Percentiles rank a stretch among this genome's conserved stretches.
These are phyloP conservation scores for Aspergillus sp. DNA, from an alignment of 2,329 filamentous ascomycete species.

Conservation along the genomic window DNA sequence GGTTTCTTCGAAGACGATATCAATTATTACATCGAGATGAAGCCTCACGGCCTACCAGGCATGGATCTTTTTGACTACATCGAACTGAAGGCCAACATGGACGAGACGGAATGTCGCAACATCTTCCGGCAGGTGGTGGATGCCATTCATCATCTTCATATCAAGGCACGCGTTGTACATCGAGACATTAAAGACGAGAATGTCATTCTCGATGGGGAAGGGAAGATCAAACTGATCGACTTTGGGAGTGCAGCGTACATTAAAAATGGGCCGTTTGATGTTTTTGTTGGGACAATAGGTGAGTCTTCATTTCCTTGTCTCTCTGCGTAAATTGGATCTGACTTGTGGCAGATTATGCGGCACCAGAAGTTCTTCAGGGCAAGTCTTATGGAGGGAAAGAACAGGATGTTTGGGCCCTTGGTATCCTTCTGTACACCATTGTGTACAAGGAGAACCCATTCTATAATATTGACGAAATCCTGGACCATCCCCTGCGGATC, in stretches of 20 bases:
- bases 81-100: constrained; percentile 91
- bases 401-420: constrained; percentile 96
- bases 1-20: constrained; percentile 57
- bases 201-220: constrained; percentile 89
- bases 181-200: constrained; percentile 99
- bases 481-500: constrained; percentile 88
- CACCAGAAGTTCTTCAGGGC: constrained; percentile 92
- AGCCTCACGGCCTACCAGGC: constrained; percentile 84
- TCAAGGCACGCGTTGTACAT: constrained; percentile 83
- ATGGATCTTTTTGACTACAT: constrained; percentile 99
- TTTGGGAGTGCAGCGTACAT: constrained; percentile 98
- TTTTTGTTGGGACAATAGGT: constrained; percentile 98
- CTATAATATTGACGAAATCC: constrained; percentile 98
- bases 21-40: constrained; percentile 98
- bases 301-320: constrained; percentile 29
- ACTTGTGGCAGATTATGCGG: constrained; percentile 70
- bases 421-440: constrained; percentile 95
- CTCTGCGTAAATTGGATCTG: neutral
- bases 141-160: constrained; percentile 85
- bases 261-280: constrained; percentile 95
- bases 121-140: constrained; percentile 91
- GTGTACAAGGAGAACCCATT: constrained; percentile 99
- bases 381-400: constrained; percentile 89
- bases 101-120: constrained; percentile 83
- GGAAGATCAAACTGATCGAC: constrained; percentile 92